Percentiles rank a stretch among this genome's conserved stretches.
Conservation (phyloP, 1,284 basidiomycete species). For the Sanghuangporus baumii region DNA sequence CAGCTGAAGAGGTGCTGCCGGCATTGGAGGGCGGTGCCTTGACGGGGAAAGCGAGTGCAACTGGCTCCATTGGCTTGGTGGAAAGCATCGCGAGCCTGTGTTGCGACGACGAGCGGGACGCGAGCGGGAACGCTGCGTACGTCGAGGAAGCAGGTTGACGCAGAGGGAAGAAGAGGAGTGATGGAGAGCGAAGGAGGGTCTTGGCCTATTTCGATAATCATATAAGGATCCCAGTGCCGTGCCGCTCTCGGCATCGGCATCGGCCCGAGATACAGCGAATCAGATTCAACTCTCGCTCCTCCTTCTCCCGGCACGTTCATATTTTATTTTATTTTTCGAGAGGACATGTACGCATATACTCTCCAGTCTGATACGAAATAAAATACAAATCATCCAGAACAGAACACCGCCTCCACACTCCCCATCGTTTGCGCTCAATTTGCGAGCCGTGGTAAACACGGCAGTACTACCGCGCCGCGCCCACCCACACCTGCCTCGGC, state of each 20-base stretch:
- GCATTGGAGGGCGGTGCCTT: slow-evolving; percentile 8
- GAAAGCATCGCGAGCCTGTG: slow-evolving; percentile 36
- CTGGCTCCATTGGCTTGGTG: slow-evolving; percentile 34
- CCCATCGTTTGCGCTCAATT: slow-evolving; percentile 1
- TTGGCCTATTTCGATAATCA: slow-evolving; percentile 16
- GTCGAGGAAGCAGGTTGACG: not conserved
- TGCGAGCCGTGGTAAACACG: not conserved
- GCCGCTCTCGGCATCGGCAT: slow-evolving; percentile 7
- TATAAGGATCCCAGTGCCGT: slow-evolving; percentile 7
- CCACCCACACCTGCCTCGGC: slow-evolving; percentile 1
- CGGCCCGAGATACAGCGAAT: not conserved
- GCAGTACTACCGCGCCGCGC: not conserved
- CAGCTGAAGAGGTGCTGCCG: slow-evolving; percentile 6
- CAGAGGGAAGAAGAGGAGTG: slow-evolving; percentile 8
- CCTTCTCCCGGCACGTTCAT: not conserved
- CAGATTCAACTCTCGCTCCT: not conserved
- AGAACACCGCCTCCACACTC: too few relatives aligned
- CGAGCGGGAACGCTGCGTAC: not conserved
- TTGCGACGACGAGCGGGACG: slow-evolving; percentile 3
- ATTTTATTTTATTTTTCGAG: not conserved
- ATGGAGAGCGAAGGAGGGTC: slow-evolving; percentile 15
- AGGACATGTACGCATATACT: too few relatives aligned
- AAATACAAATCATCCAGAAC: too few relatives aligned
- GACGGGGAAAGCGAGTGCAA: slow-evolving; percentile 25
- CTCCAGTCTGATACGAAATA: too few relatives aligned